These are phyloP conservation scores for Trametes maxima DNA, from an alignment of 768 basidiomycete species.

Conservation along the genomic window DNA sequence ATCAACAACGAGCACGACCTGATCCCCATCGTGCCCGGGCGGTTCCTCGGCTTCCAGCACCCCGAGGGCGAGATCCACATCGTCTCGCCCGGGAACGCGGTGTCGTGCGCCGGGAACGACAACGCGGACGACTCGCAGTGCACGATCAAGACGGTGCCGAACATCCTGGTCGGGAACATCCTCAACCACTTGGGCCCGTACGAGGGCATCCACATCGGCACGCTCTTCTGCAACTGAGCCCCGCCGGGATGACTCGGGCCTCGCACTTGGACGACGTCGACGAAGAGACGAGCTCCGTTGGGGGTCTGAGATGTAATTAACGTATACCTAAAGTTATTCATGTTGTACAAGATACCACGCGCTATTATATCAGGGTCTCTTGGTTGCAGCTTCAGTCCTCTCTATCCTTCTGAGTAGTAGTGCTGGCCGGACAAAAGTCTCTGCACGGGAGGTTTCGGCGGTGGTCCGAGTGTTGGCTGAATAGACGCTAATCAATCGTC, in stretches of 20 bases:
- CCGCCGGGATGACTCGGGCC: too few relatives aligned
- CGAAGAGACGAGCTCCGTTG: neutral
- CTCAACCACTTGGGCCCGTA: conserved; percentile 61
- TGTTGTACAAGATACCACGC: too few relatives aligned
- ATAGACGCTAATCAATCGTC: too few relatives aligned
- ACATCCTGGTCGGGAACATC: conserved; percentile 51
- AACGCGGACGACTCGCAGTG: conserved; percentile 56
- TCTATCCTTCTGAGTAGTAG: too few relatives aligned
- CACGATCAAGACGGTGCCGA: conserved; percentile 55
- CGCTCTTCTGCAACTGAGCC: conserved; percentile 37
- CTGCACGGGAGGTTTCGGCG: too few relatives aligned
- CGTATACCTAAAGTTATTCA: too few relatives aligned
- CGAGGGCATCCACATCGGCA: conserved; percentile 54
- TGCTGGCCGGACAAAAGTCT: too few relatives aligned
- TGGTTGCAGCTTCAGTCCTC: too few relatives aligned
- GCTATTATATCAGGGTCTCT: too few relatives aligned
- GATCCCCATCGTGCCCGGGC: conserved; percentile 59
- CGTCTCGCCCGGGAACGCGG: conserved; percentile 37
- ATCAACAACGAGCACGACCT: conserved; percentile 44
- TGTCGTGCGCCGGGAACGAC: conserved; percentile 54
- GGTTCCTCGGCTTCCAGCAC: conserved; percentile 53
- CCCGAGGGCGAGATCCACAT: conserved; percentile 60
- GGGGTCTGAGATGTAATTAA: neutral
- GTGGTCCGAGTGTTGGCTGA: too few relatives aligned
- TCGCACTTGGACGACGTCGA: too few relatives aligned